These are phyloP conservation scores for Yamadazyma sp. DNA, from an alignment of 1,139 yeast species.

Conservation along the genomic window DNA sequence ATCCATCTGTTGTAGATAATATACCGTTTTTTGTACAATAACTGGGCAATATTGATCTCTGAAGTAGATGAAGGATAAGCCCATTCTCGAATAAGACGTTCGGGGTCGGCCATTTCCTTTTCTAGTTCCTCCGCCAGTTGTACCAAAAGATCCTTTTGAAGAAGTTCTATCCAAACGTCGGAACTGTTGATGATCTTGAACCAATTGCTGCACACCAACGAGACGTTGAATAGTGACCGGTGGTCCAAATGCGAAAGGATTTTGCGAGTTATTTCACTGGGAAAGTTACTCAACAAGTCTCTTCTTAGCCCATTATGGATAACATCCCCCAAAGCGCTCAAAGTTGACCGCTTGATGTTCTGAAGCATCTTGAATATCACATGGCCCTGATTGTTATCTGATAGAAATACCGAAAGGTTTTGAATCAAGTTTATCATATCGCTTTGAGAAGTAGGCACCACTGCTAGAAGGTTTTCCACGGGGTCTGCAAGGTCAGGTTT, in stretches of 20 bases:
- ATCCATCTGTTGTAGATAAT: slow-evolving; percentile 80
- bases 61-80: slow-evolving; percentile 18
- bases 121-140: slow-evolving; percentile 32
- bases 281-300: slow-evolving; percentile 70
- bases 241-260: slow-evolving; percentile 70
- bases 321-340: slow-evolving; percentile 64
- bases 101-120: slow-evolving; percentile 31
- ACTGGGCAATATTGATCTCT: slow-evolving; percentile 41
- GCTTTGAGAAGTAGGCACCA: slow-evolving; percentile 38
- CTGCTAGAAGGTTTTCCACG: slow-evolving; percentile 20
- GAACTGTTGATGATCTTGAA: slow-evolving; percentile 58
- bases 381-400: slow-evolving; percentile 40
- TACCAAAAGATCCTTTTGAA: slow-evolving; percentile 54
- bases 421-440: slow-evolving; percentile 41
- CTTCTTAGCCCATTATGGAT: slow-evolving; percentile 65
- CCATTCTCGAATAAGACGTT: slow-evolving; percentile 35
- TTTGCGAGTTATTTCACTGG: slow-evolving; percentile 71
- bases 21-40: slow-evolving; percentile 65
- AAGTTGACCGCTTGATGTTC: slow-evolving; percentile 62
- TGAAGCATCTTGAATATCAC: slow-evolving; percentile 66
- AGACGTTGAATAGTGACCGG: slow-evolving; percentile 58
- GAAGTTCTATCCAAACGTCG: slow-evolving; percentile 57
- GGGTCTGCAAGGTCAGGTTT: slow-evolving; percentile 14
- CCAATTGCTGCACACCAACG: slow-evolving; percentile 75
- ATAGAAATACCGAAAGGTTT: slow-evolving; percentile 35